Conservation (phyloP, 192 early-diverging fungal species). For the Chytriomyces hyalinus region DNA sequence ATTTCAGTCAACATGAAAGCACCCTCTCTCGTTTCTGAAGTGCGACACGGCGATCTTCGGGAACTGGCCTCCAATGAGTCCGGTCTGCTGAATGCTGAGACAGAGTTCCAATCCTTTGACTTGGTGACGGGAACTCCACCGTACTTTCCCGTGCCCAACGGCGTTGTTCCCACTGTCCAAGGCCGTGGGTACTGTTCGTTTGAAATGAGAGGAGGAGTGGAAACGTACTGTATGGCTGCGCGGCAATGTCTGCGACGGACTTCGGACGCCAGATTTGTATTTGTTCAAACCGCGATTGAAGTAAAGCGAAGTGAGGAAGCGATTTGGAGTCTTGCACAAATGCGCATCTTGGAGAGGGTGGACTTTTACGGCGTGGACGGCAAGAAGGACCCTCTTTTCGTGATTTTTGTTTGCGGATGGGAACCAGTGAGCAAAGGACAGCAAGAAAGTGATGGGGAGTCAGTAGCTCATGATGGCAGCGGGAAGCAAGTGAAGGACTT, state of each 20-base stretch:
- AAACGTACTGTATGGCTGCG: constrained; percentile 38
- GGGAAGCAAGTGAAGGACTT: neutral
- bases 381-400: constrained; percentile 37
- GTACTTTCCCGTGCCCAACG: constrained; percentile 43
- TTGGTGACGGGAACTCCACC: constrained; percentile 54
- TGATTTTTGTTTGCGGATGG: constrained; percentile 41
- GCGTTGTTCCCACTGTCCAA: constrained; percentile 36
- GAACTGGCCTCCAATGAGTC: neutral
- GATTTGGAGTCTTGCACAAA: constrained; percentile 7
- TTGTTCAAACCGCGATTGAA: constrained; percentile 43
- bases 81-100: neutral
- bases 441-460: neutral
- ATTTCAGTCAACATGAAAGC: constrained; percentile 33
- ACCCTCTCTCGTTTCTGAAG: neutral
- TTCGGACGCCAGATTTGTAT: constrained; percentile 36
- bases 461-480: no score
- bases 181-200: constrained; percentile 50
- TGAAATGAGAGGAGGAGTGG: constrained; percentile 49
- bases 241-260: constrained; percentile 2
- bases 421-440: neutral
- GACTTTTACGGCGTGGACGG: constrained; percentile 37
- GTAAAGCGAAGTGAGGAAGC: constrained; percentile 31
- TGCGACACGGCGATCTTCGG: constrained; percentile 43
- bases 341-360: constrained; percentile 35
- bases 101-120: constrained; percentile 24